Percentiles rank a stretch among this genome's conserved stretches.
phyloP scores from a whole-genome alignment of 768 basidiomycete genomes.

The Tricholomella constricta region DNA sequence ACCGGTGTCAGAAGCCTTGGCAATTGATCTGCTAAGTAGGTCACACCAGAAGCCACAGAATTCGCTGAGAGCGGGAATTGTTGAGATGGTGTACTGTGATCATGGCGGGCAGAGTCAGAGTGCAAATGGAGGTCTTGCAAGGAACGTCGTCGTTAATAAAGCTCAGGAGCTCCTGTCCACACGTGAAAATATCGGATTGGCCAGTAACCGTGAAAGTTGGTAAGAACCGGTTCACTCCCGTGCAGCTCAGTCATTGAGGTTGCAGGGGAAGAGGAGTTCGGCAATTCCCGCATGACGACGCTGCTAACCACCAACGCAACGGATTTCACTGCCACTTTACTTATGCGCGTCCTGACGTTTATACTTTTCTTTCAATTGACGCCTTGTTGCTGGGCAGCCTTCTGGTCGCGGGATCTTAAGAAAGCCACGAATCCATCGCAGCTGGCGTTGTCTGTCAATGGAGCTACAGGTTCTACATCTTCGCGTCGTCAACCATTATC shows the following conservation, averaged over 20 bases:
- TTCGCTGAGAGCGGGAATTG: slow-evolving; percentile 49
- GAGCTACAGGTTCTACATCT: slow-evolving; percentile 7
- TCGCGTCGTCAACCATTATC: background rate
- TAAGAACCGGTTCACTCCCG: too few relatives aligned
- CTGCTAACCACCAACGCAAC: background rate
- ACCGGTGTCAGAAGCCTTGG: background rate
- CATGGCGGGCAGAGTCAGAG: slow-evolving; percentile 8
- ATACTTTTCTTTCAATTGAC: background rate
- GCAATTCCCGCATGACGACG: too few relatives aligned
- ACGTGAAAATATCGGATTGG: too few relatives aligned
- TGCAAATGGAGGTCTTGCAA: too few relatives aligned
- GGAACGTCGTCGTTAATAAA: too few relatives aligned
- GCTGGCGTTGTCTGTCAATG: background rate
- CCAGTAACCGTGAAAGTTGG: too few relatives aligned
- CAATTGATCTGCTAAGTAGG: background rate
- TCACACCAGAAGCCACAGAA: slow-evolving; percentile 47
- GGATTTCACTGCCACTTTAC: too few relatives aligned
- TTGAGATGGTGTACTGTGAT: slow-evolving; percentile 45
- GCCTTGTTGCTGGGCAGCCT: background rate
- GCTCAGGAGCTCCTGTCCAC: too few relatives aligned
- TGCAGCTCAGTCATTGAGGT: too few relatives aligned
- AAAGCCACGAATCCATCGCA: background rate
- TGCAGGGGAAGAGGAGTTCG: too few relatives aligned
- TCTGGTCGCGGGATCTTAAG: background rate
- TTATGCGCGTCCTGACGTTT: background rate